These are phyloP conservation scores for Eimeria brunetti DNA, from an alignment of 169 alveolate genomes.

Conservation along the genomic window DNA sequence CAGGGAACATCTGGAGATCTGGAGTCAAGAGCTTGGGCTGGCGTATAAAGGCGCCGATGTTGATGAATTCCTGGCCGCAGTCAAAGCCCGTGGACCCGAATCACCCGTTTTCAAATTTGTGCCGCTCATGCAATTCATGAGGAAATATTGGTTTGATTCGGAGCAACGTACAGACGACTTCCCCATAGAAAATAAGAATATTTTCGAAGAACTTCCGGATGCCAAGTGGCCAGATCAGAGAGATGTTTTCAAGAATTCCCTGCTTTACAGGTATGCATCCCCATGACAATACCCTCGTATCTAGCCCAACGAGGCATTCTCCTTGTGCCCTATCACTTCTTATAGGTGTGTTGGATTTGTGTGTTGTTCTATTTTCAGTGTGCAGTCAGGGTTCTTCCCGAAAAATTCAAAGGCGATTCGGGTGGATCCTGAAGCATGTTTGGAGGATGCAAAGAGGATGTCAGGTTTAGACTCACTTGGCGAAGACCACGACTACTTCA, in stretches of 20 bases:
- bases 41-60: slow-evolving; percentile 83
- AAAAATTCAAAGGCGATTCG: slow-evolving; percentile 81
- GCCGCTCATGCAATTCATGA: slow-evolving; percentile 87
- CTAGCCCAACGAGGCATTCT: background rate
- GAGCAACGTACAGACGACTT: slow-evolving; percentile 82
- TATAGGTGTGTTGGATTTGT: background rate
- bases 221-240: slow-evolving; percentile 83
- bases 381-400: slow-evolving; percentile 83
- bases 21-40: slow-evolving; percentile 86
- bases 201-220: slow-evolving; percentile 85
- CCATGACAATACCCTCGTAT: background rate
- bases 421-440: slow-evolving; percentile 79
- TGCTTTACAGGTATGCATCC: slow-evolving; percentile 78
- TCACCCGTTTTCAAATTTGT: slow-evolving; percentile 87
- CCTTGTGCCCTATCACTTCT: background rate
- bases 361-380: slow-evolving; percentile 56
- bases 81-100: slow-evolving; percentile 86
- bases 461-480: slow-evolving; percentile 73
- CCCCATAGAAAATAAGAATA: slow-evolving; percentile 82
- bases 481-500: slow-evolving; percentile 71
- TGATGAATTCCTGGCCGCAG: slow-evolving; percentile 84
- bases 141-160: slow-evolving; percentile 84
- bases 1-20: slow-evolving; percentile 81
- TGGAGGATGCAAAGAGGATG: slow-evolving; percentile 80
- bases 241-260: slow-evolving; percentile 82